Evolutionary conservation across 306 rosid genomes (phyloP).

Genomic region (Prunus mongolica): DNA sequence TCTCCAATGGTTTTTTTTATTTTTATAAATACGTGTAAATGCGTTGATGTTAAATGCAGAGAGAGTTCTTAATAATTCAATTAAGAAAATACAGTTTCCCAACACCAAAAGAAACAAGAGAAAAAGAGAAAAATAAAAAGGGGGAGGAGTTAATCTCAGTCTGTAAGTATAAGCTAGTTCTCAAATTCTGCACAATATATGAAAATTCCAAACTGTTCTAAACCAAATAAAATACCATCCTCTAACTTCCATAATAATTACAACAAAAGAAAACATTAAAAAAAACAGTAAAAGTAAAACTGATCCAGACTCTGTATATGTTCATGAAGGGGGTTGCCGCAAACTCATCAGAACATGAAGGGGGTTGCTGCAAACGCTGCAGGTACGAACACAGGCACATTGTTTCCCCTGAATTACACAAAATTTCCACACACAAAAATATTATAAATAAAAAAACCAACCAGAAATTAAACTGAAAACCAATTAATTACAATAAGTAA

Average conservation of each 20-base stretch:
- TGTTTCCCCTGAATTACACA: constrained; percentile 5
- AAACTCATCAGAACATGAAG: constrained; percentile 24
- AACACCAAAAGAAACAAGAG: too few relatives aligned
- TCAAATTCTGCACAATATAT: neutral
- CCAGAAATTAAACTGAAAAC: neutral
- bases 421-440: neutral
- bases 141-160: neutral
- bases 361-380: constrained; percentile 14
- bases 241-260: neutral
- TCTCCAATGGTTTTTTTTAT: too few relatives aligned
- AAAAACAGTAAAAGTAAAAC: neutral
- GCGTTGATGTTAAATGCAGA: too few relatives aligned
- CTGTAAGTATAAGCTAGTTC: neutral
- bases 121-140: too few relatives aligned
- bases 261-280: neutral
- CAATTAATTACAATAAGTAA: neutral
- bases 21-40: too few relatives aligned
- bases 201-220: neutral
- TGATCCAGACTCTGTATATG: neutral
- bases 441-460: too few relatives aligned
- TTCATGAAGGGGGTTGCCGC: too few relatives aligned
- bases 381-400: neutral
- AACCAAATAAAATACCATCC: neutral
- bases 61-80: too few relatives aligned
- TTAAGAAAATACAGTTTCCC: too few relatives aligned